Base-by-base conservation (phyloP, 768 basidiomycete genomes). In the Phylloporus sp. region DNA sequence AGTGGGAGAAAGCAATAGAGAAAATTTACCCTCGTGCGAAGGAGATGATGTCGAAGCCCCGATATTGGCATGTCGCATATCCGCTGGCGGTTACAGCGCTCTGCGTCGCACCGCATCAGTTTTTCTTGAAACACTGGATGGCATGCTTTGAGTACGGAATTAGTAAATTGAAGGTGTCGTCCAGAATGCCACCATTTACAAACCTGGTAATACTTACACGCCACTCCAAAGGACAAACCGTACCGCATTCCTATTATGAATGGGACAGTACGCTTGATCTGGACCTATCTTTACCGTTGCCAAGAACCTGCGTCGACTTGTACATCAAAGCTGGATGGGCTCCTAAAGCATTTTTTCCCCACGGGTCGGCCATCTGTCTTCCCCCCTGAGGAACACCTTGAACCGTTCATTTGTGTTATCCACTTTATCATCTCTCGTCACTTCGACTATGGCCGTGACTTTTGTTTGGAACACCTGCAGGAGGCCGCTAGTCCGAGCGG, bases 251-350 rank as follows among this genome's bases (percentile, higher is more conserved):
- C 81, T 2, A 79, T 91, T 20, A 75, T 95, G 72, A 95, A 94
- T 58, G 89, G 90, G 12, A 80, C 89, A 50, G 65, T 92, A 55
- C 84, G 95, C 9, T 69, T 97, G 36, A 71, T 94, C 29, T 97
- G 94, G 95, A 91, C 93, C 2, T 97, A 97, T 67, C 75, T 97
- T n/a, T 95, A 91, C 64, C 86, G 95, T 15, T 95, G 92, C 63
- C 84, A 87, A 56, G 95, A 97, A 67, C 79, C 88, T 6, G 73
- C 81, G 2, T 88, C 93, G 0, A 86, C 88, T 3, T 84, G 83
- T n/a, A 81, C 84, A n/a, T 72, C 82, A 26, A 91, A 86, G 62
- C 70, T 97, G 35, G 93, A 97, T 55, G 71, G 69, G 1, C 61
- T 95, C 34, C 63, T 90, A 45, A 90, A 84, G 59, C 75, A 84